A percentile compares a stretch with the other conserved stretches of the same genome.
Conservation (phyloP, 2,329 filamentous ascomycete species). For the Talaromyces sp. region DNA sequence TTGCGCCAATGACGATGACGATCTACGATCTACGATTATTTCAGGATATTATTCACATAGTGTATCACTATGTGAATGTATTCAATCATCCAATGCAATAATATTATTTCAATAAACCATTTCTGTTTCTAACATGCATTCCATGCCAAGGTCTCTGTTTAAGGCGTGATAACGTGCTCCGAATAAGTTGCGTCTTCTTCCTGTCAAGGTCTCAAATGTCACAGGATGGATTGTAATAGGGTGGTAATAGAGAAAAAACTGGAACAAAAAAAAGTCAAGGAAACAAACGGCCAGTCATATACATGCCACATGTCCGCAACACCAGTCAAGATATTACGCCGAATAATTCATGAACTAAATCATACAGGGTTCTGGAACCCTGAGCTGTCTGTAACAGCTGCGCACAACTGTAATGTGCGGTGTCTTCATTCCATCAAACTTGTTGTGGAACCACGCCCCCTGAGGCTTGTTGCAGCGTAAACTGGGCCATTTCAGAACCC, state of each 20-base stretch:
- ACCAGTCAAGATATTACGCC: neutral
- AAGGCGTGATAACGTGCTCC: neutral
- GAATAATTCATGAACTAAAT: neutral
- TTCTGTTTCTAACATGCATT: neutral
- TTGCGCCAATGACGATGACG: neutral
- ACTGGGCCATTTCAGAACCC: slow-evolving; percentile 12
- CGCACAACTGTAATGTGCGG: neutral
- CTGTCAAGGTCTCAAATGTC: neutral
- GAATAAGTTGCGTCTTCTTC: neutral
- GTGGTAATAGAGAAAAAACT: neutral
- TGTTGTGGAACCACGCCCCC: neutral
- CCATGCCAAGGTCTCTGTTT: neutral
- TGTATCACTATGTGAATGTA: neutral
- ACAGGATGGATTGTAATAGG: neutral
- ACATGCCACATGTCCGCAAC: slow-evolving; percentile 1
- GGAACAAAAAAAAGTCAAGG: neutral
- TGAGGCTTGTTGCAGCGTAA: slow-evolving; percentile 3
- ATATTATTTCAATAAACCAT: neutral
- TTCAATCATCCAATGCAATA: neutral
- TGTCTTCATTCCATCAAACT: neutral
- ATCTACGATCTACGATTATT: neutral
- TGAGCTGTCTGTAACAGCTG: slow-evolving; percentile 1
- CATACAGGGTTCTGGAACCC: slow-evolving; percentile 4
- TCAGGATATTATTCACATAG: neutral
- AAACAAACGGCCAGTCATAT: neutral